A percentile compares a stretch with the other conserved stretches of the same genome.
phyloP scores from a whole-genome alignment of 306 rosid species.

The Prunus armeniaca region DNA sequence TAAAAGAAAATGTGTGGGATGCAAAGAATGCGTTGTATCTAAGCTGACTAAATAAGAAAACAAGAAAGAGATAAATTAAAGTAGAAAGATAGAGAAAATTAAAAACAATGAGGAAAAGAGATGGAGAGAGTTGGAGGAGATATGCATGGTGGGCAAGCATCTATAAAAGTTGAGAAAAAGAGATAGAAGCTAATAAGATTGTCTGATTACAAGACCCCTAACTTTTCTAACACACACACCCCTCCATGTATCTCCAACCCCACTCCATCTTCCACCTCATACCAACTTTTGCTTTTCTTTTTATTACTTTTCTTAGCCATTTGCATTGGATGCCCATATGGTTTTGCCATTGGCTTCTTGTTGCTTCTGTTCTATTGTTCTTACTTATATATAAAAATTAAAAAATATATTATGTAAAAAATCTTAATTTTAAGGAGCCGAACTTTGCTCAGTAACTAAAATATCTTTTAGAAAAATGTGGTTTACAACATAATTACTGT shows the following conservation, averaged over 20 bases:
- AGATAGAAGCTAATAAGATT: conserved; percentile 34
- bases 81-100: background rate
- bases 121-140: conserved; percentile 40
- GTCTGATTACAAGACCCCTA: conserved; percentile 42
- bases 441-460: background rate
- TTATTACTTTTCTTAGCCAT: conserved; percentile 40
- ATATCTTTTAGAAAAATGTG: background rate
- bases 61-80: background rate
- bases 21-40: conserved; percentile 65
- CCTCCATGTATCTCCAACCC: conserved; percentile 27
- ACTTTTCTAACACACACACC: conserved; percentile 43
- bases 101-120: background rate
- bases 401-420: no score
- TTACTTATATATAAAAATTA: background rate
- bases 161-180: conserved; percentile 40
- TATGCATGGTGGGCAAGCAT: conserved; percentile 62
- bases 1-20: conserved; percentile 50
- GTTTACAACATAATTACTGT: background rate
- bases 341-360: conserved; percentile 18
- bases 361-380: background rate
- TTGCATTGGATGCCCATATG: conserved; percentile 59
- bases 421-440: no score
- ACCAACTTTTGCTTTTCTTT: conserved; percentile 39
- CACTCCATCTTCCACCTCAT: conserved; percentile 42
- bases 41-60: conserved; percentile 58